phyloP scores from a whole-genome alignment of 2,329 filamentous ascomycete genomes.

The Mollisia scopiformis region DNA sequence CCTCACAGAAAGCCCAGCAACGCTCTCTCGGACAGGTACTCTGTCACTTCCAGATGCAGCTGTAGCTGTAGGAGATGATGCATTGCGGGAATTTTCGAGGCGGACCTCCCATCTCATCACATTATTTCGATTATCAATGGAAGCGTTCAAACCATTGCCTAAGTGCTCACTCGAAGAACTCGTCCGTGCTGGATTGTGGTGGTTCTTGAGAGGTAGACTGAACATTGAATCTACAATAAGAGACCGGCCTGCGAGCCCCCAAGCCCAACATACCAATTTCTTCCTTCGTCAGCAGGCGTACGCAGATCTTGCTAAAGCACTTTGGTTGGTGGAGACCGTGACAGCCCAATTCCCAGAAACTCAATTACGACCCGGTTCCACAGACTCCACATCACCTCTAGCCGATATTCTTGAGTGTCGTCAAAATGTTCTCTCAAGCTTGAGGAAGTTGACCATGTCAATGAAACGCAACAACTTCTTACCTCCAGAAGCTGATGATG shows the following conservation, averaged over 20 bases:
- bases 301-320: constrained; percentile 80
- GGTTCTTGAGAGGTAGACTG: constrained; percentile 82
- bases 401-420: constrained; percentile 51
- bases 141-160: constrained; percentile 69
- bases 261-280: constrained; percentile 56
- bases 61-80: constrained; percentile 52
- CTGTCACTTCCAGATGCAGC: constrained; percentile 30
- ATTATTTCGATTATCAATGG: constrained; percentile 77
- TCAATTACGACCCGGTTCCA: constrained; percentile 12
- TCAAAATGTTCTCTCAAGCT: constrained; percentile 60
- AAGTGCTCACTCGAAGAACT: constrained; percentile 68
- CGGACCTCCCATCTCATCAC: constrained; percentile 76
- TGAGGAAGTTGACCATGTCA: constrained; percentile 76
- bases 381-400: constrained; percentile 31
- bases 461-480: constrained; percentile 85
- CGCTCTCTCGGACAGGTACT: constrained; percentile 20
- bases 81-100: constrained; percentile 69
- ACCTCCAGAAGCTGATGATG: constrained; percentile 63
- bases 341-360: constrained; percentile 36
- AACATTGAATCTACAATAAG: constrained; percentile 74
- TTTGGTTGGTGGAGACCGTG: constrained; percentile 72
- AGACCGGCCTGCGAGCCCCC: constrained; percentile 58
- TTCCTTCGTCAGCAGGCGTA: constrained; percentile 74
- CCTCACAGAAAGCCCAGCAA: constrained; percentile 11
- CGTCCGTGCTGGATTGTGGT: constrained; percentile 78